Conservation (phyloP, 2,329 filamentous ascomycete species). For the Dothistroma septosporum region DNA sequence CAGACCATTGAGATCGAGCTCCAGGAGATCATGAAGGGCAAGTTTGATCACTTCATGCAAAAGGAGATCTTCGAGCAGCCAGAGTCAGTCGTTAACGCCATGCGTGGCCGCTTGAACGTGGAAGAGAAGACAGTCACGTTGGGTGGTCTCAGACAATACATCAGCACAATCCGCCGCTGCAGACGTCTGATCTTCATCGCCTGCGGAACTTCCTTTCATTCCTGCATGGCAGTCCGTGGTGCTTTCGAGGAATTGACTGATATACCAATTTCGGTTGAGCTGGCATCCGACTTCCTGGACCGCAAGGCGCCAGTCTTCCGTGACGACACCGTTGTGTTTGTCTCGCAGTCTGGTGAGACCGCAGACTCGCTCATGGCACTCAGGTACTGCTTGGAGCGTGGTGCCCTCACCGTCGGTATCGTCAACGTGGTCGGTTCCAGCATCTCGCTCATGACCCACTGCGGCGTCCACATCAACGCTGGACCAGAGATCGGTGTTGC, state of each 20-base stretch:
- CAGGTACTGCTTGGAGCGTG: conserved; percentile 95
- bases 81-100: conserved; percentile 98
- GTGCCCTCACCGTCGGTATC: conserved; percentile 93
- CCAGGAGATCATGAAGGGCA: conserved; percentile 99
- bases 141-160: conserved; percentile 92
- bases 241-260: conserved; percentile 97
- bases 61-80: conserved; percentile 99
- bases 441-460: conserved; percentile 98
- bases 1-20: conserved; percentile 98
- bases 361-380: conserved; percentile 96
- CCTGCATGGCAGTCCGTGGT: conserved; percentile 98
- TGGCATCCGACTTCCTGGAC: conserved; percentile 97
- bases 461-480: conserved; percentile 99
- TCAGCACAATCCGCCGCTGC: conserved; percentile 92
- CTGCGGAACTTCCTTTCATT: conserved; percentile 97
- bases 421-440: conserved; percentile 98
- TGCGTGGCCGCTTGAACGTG: conserved; percentile 95
- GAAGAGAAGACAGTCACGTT: conserved; percentile 93
- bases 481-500: conserved; percentile 98
- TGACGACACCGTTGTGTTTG: conserved; percentile 98
- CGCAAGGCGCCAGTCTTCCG: conserved; percentile 96
- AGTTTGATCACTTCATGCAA: conserved; percentile 99
- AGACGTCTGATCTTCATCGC: conserved; percentile 98
- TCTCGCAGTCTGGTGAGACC: conserved; percentile 97
- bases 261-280: conserved; percentile 93